Percentiles rank a stretch among this genome's conserved stretches.
These are phyloP conservation scores for Exophiala viscosa DNA, from an alignment of 2,329 filamentous ascomycete species.

Conservation along the genomic window DNA sequence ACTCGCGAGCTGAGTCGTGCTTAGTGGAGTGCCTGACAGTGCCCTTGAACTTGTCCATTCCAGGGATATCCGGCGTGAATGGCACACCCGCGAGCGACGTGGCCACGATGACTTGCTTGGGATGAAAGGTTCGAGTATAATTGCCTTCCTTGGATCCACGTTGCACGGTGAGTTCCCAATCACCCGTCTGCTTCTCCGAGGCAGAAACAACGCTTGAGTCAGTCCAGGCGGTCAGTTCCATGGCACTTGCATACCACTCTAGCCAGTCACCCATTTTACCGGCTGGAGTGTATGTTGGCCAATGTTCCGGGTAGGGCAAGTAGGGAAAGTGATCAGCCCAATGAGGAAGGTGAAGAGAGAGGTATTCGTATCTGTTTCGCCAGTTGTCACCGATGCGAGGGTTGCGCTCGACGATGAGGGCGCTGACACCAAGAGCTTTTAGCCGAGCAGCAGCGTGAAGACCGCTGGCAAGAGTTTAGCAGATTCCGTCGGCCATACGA, in stretches of 20 bases:
- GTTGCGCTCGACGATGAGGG: constrained; percentile 57
- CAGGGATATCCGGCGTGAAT: background rate
- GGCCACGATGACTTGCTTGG: background rate
- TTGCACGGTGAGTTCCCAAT: constrained; percentile 39
- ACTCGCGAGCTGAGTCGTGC: background rate
- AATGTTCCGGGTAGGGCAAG: constrained; percentile 59
- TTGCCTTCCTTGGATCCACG: background rate
- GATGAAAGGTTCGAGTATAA: background rate
- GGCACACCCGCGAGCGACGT: background rate
- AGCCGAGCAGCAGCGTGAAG: constrained; percentile 56
- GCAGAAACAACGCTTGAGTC: constrained; percentile 46
- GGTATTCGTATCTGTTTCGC: constrained; percentile 49
- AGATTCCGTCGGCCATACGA: background rate
- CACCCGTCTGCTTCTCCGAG: constrained; percentile 35
- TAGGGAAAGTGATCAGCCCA: constrained; percentile 54
- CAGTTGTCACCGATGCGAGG: constrained; percentile 60
- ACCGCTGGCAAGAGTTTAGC: constrained; percentile 36
- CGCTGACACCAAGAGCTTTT: constrained; percentile 54
- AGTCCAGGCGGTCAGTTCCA: constrained; percentile 66
- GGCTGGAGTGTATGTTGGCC: constrained; percentile 67
- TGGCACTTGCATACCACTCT: constrained; percentile 58
- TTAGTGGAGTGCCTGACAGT: background rate
- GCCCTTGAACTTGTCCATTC: background rate
- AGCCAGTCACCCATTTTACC: constrained; percentile 67
- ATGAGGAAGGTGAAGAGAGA: constrained; percentile 65